phyloP scores from a whole-genome alignment of 2,329 filamentous ascomycete genomes.

The Sarocladiaceae sp. region DNA sequence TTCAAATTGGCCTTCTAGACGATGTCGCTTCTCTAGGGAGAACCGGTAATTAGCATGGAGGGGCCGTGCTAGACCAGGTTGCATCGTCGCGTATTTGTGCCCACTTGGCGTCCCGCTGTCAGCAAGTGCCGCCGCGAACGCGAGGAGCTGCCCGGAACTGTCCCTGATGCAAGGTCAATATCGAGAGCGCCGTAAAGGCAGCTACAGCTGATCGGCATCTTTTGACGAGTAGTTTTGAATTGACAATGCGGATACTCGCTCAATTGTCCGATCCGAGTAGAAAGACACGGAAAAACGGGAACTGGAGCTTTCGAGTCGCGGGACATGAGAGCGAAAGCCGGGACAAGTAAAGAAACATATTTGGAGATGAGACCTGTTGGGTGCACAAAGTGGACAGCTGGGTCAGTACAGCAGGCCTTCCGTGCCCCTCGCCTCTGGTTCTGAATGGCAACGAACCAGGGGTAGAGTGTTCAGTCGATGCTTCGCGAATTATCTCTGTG shows the following conservation, averaged over 20 bases:
- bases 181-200: no score
- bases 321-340: not conserved
- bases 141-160: not conserved
- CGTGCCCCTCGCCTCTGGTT: not conserved
- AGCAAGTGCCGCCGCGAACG: slow-evolving; percentile 4
- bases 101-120: slow-evolving; percentile 8
- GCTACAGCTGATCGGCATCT: no score
- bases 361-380: not conserved
- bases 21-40: no score
- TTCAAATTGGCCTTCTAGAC: no score
- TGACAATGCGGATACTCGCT: no score
- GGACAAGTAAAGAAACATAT: not conserved
- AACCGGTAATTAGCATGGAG: not conserved
- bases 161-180: no score
- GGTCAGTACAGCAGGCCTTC: not conserved
- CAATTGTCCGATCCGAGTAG: no score
- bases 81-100: not conserved
- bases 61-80: not conserved
- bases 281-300: no score
- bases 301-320: no score
- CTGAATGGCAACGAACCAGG: not conserved
- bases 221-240: no score
- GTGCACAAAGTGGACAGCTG: not conserved
- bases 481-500: no score
- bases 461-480: no score